Conservation (phyloP, 73 alveolate species). For the Urostyla sp. region DNA sequence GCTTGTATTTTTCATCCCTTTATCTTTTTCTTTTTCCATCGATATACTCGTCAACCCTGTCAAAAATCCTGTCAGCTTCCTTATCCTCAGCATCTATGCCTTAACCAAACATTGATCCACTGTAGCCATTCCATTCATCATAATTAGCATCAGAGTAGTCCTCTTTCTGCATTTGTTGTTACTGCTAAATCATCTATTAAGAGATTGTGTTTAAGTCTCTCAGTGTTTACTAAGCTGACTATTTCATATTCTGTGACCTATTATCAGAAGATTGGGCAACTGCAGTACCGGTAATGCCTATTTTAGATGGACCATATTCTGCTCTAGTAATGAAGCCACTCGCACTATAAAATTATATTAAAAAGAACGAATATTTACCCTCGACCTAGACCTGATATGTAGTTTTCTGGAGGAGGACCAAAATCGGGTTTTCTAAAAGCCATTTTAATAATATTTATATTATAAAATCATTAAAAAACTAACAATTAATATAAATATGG, state of each 20-base stretch:
- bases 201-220: not conserved
- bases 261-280: too few species aligned
- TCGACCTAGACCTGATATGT: conserved; percentile 87
- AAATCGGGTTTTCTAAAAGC: conserved; percentile 70
- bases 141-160: conserved; percentile 66
- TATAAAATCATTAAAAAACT: too few species aligned
- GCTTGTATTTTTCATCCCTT: conserved; percentile 64
- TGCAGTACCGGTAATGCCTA: conserved; percentile 6
- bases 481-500: too few species aligned
- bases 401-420: conserved; percentile 84
- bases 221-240: not conserved
- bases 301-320: conserved; percentile 83
- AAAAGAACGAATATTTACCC: conserved; percentile 40
- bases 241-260: too few species aligned
- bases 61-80: conserved; percentile 73
- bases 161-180: not conserved
- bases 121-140: conserved; percentile 83
- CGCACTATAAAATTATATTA: conserved; percentile 45
- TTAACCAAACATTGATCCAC: conserved; percentile 57
- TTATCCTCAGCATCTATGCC: conserved; percentile 70
- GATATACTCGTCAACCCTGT: conserved; percentile 75
- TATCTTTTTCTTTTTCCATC: conserved; percentile 73
- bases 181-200: too few species aligned
- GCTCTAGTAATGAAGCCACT: conserved; percentile 84
- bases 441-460: conserved; percentile 2